These are phyloP conservation scores for Fusarium pseudonygamai DNA, from an alignment of 2,329 filamentous ascomycete genomes.

Conservation along the genomic window DNA sequence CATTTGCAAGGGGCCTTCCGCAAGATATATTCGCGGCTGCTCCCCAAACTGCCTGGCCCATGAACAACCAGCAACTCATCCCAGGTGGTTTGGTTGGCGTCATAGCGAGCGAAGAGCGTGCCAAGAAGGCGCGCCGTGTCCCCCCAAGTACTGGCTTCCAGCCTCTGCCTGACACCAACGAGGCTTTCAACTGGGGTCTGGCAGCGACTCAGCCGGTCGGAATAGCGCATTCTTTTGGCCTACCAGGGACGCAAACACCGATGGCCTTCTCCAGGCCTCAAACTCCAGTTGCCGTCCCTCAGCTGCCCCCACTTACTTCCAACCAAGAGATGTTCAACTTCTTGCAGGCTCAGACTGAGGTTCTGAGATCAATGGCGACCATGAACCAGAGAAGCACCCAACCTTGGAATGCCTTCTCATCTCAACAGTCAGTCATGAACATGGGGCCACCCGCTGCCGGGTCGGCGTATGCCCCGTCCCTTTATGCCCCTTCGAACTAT, in stretches of 20 bases:
- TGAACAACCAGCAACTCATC: constrained; percentile 8
- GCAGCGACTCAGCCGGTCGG: not conserved
- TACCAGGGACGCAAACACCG: not conserved
- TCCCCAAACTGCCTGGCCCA: not conserved
- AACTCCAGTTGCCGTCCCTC: constrained; percentile 6
- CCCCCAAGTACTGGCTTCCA: constrained; percentile 26
- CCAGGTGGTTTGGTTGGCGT: constrained; percentile 22
- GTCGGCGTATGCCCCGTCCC: not conserved
- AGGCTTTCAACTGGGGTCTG: constrained; percentile 10
- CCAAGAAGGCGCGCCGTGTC: constrained; percentile 15
- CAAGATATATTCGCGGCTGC: not conserved
- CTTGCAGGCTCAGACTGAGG: constrained; percentile 18
- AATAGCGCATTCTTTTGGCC: not conserved
- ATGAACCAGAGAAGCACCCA: constrained; percentile 4
- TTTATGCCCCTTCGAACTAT: constrained; percentile 1
- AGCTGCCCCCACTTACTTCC: not conserved
- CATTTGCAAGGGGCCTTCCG: not conserved
- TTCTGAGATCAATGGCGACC: constrained; percentile 13
- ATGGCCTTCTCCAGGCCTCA: constrained; percentile 6
- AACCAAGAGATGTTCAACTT: constrained; percentile 12
- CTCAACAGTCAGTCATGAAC: not conserved
- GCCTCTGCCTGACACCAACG: constrained; percentile 14
- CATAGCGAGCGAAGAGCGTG: constrained; percentile 26
- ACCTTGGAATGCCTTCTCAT: not conserved
- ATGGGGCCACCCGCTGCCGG: not conserved